Base-by-base conservation (phyloP, 768 basidiomycete genomes). In the Phylloporus rhodoxanthus region DNA sequence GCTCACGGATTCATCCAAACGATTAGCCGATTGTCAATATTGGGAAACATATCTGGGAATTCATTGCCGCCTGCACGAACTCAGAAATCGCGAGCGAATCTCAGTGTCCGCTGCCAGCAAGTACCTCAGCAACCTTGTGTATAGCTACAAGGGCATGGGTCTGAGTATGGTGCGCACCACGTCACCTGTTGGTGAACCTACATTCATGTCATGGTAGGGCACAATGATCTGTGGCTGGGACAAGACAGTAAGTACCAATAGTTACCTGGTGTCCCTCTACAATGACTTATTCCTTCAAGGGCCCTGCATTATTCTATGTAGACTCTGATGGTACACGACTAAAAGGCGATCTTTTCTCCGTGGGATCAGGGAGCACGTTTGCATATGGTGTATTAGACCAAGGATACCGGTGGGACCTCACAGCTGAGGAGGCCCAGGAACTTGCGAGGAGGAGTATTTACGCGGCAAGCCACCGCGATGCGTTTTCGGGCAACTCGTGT, bases 161-260 rank as follows among this genome's bases (percentile, higher is more conserved):
- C 70, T 99, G 55, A 94, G 91, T 68, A 99, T 99, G 95, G 92
- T 92, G 47, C n/a, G 84, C 68, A 14, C 20, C 39, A 42, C 44
- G 38, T 43, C 37, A 23, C 19, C 19, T 33, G 52, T n/a, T 40
- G 25, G 33, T 23, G 32, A 40, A 9, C 44, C n/a, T 36, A 25
- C 40, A 37, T 45, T 54, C 37, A 57, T 8, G 40, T 10, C 21
- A 28, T 38, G 42, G 4, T 10, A 94, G 92, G 96, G 96, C 43
- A 99, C 96, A 0, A 99, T 98, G 96, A 94, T 99, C 49, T 97
- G 94, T 61, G 96, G 96, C 23, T 98, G 94, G 93, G 96, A 99
- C 72, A 98, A 98, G 75, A 97, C 94, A 11, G 89, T 87, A 53
- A 60, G 85, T 70, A 5, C 14, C 21, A 14, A 36, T 28, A 29